Evolutionary conservation across 2,329 filamentous ascomycete species (phyloP), one percentile per base, ranked within the genome.

Genomic region (Neofusicoccum umdonicola): DNA sequence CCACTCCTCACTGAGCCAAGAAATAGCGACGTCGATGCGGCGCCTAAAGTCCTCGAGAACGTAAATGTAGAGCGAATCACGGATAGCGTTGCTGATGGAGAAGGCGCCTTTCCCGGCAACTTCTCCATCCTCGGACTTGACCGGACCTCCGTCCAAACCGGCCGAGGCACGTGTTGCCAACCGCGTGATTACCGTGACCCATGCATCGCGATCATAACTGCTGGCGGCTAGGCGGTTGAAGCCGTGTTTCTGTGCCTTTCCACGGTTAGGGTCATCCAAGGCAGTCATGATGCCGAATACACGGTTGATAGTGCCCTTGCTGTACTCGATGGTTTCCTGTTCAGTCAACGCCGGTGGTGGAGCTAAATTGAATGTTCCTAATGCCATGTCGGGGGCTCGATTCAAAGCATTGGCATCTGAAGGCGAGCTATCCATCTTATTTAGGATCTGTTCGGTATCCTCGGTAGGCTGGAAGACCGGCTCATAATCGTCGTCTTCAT

Each of bases 1-100:
- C 94, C 95, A 99, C 78, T 99, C 95, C 76, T 99, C 95, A 71
- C 90, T 96, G 15, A 99, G 84, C 95, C 95, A 99, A 7, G 90
- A 89, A 60, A 98, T 92, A 1, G 93, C 94, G 22, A 95, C 86
- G 69, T 96, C 93, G 67, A 98, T 93, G 48, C 95, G 89, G 67
- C 86, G 88, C 63, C 94, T 88, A 79, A 97, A 99, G 74, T 98
- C 94, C 68, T 96, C 92, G 67, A 98, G 86, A 54, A 98, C 86
- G 75, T 96, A 97, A 62, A 87, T 84, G 77, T 93, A 95, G 1
- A 99, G 81, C 7, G 87, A 84, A 69, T 96, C 90, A 61, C 95
- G 87, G 68, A 98, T 92, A 5, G 84, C 84, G 71, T 90, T 85
- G 69, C 85, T 84, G 31, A 93, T 84, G 62, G 79, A 83, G 68